These are phyloP conservation scores for Lasiodiplodia citricola DNA, from an alignment of 2,329 filamentous ascomycete species.

Conservation along the genomic window DNA sequence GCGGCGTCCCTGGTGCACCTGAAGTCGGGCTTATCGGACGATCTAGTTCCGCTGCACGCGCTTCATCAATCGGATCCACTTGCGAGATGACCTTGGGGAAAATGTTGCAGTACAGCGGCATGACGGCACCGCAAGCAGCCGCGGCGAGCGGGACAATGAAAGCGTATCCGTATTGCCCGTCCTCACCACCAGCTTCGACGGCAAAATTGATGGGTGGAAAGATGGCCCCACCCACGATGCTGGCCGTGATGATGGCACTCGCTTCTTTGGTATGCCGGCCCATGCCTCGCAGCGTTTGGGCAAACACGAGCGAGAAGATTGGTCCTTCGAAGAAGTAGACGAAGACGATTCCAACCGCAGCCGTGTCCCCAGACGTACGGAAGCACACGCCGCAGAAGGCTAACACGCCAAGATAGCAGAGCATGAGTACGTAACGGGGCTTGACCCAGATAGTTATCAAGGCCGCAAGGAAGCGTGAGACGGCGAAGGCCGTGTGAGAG, in stretches of 20 bases:
- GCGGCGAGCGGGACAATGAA: constrained; percentile 60
- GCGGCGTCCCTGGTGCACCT: not conserved
- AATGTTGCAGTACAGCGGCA: constrained; percentile 60
- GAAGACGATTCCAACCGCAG: constrained; percentile 56
- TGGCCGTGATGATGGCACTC: constrained; percentile 58
- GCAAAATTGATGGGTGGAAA: constrained; percentile 62
- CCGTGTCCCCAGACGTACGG: constrained; percentile 49
- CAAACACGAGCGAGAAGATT: constrained; percentile 64
- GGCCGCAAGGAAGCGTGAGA: constrained; percentile 63
- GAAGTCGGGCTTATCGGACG: not conserved
- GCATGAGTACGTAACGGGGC: constrained; percentile 62
- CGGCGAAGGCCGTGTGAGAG: constrained; percentile 63
- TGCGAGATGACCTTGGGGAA: constrained; percentile 55
- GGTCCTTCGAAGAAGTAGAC: constrained; percentile 66
- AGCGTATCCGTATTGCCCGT: constrained; percentile 49
- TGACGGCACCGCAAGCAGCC: constrained; percentile 57
- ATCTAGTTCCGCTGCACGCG: not conserved
- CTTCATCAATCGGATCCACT: constrained; percentile 53
- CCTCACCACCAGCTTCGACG: constrained; percentile 43
- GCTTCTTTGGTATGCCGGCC: constrained; percentile 64
- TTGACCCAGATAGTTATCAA: constrained; percentile 60
- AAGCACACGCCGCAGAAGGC: constrained; percentile 59
- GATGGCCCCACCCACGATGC: constrained; percentile 59
- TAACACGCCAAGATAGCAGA: constrained; percentile 57
- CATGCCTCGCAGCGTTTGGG: constrained; percentile 62